Conservation (phyloP, 2,329 filamentous ascomycete species). For the Talaromyces sp. region DNA sequence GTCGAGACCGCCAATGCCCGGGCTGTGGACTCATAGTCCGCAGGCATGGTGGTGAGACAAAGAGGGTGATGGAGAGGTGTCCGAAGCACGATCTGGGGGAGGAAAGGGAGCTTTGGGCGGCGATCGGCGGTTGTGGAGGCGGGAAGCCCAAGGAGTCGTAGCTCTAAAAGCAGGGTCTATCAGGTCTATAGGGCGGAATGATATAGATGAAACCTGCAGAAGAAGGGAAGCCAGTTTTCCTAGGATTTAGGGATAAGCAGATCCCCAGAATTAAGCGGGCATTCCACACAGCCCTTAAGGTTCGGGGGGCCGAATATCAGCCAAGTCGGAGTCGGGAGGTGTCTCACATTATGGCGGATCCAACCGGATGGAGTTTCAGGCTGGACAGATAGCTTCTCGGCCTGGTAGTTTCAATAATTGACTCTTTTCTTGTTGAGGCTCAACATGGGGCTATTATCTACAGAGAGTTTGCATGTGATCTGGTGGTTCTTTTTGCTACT, state of each 20-base stretch:
- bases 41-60: constrained; percentile 38
- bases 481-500: too few relatives aligned
- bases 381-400: neutral
- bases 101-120: neutral
- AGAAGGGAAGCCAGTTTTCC: too few relatives aligned
- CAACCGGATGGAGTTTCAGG: neutral
- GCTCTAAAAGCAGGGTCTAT: neutral
- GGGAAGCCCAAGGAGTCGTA: neutral
- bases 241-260: neutral
- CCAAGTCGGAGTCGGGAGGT: neutral
- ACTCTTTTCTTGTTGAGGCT: too few relatives aligned
- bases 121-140: constrained; percentile 19
- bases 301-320: neutral
- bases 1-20: constrained; percentile 58
- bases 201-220: neutral
- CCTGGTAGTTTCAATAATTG: too few relatives aligned
- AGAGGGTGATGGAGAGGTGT: constrained; percentile 7
- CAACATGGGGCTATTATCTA: too few relatives aligned
- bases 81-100: constrained; percentile 17
- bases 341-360: constrained; percentile 5
- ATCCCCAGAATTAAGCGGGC: neutral
- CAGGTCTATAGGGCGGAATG: neutral
- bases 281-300: constrained; percentile 6
- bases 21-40: constrained; percentile 55
- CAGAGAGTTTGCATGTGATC: too few relatives aligned